A percentile compares a stretch with the other conserved stretches of the same genome.
These are phyloP conservation scores for Guyanaporus albipodus DNA, from an alignment of 768 basidiomycete species.

Conservation along the genomic window DNA sequence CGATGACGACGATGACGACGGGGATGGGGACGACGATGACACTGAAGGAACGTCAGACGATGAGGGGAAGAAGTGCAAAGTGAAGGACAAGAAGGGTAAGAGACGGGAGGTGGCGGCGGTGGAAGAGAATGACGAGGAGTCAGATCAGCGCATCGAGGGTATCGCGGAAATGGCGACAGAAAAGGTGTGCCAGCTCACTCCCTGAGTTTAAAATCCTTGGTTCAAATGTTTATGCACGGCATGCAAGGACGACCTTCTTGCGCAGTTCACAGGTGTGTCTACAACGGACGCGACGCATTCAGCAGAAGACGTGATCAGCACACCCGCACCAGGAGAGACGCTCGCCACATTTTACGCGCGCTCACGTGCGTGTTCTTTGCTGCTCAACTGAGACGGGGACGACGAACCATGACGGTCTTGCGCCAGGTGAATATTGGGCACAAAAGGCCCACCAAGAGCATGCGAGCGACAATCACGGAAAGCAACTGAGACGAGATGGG, in stretches of 20 bases:
- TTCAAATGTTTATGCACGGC: neutral
- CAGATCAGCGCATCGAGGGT: neutral
- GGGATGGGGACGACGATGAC: conserved; percentile 32
- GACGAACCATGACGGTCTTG: neutral
- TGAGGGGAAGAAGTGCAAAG: conserved; percentile 1
- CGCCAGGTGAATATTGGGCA: conserved; percentile 75
- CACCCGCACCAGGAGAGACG: conserved; percentile 82
- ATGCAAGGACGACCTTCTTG: conserved; percentile 36
- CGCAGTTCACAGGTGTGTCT: conserved; percentile 60
- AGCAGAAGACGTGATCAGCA: conserved; percentile 69
- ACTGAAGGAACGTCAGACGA: conserved; percentile 4
- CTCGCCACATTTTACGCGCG: conserved; percentile 80
- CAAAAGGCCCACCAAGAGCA: conserved; percentile 56
- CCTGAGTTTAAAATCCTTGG: too few relatives aligned
- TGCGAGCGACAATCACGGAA: conserved; percentile 64
- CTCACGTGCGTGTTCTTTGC: conserved; percentile 48
- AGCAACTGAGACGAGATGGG: conserved; percentile 71
- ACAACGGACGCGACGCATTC: conserved; percentile 52
- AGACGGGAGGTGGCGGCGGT: conserved; percentile 22
- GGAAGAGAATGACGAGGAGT: conserved; percentile 30
- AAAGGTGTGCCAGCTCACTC: conserved; percentile 3
- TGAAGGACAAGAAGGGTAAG: conserved; percentile 4
- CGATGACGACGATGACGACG: conserved; percentile 51
- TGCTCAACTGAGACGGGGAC: too few relatives aligned
- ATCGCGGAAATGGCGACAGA: neutral